Evolutionary conservation across 73 alveolate genomes (phyloP).

Genomic region (Paramecium bursaria): DNA sequence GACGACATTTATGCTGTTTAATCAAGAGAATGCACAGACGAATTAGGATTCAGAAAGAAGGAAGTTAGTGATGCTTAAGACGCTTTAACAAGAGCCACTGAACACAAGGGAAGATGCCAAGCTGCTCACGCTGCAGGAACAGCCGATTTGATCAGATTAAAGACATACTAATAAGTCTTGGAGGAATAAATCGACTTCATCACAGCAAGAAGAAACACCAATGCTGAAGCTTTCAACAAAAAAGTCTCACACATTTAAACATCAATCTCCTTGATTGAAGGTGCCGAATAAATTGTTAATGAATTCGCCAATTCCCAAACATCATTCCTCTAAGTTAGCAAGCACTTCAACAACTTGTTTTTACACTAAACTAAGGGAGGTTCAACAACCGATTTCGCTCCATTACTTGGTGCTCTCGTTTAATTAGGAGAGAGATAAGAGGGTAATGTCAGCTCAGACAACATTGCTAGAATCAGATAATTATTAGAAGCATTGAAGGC

Average conservation of each 20-base stretch:
- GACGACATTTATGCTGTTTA: constrained; percentile 49
- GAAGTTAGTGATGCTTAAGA: constrained; percentile 55
- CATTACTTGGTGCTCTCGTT: constrained; percentile 15
- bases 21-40: constrained; percentile 55
- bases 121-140: constrained; percentile 61
- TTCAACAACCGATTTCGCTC: constrained; percentile 23
- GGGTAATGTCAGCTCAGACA: constrained; percentile 51
- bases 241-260: constrained; percentile 44
- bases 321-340: constrained; percentile 36
- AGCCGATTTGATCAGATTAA: constrained; percentile 60
- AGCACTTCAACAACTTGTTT: constrained; percentile 59
- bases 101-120: constrained; percentile 61
- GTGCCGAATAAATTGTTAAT: constrained; percentile 61
- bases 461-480: constrained; percentile 52
- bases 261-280: constrained; percentile 32
- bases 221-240: constrained; percentile 41
- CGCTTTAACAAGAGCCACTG: constrained; percentile 61
- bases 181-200: constrained; percentile 57
- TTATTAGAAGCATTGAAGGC: constrained; percentile 15
- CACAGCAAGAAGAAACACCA: constrained; percentile 57
- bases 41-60: constrained; percentile 64
- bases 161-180: constrained; percentile 44
- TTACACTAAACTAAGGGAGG: constrained; percentile 34
- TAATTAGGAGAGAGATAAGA: constrained; percentile 24
- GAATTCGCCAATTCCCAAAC: constrained; percentile 54